Evolutionary conservation across 2,329 filamentous ascomycete genomes (phyloP).

Genomic region (Exutisphaerella laricina): DNA sequence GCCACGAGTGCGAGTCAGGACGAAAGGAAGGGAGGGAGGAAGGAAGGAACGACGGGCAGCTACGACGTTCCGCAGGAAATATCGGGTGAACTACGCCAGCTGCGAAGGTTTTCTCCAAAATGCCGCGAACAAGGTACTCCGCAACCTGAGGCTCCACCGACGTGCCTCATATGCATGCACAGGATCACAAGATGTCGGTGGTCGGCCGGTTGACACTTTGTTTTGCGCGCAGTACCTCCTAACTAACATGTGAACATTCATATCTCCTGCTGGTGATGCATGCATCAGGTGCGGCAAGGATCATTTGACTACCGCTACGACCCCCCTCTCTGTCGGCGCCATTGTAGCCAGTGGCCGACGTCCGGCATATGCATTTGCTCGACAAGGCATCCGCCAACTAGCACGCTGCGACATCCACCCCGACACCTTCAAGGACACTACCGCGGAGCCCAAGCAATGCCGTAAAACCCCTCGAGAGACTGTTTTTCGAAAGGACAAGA

Average conservation of each 20-base stretch:
- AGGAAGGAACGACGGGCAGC: background rate
- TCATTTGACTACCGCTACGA: too few relatives aligned
- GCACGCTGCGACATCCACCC: constrained; percentile 19
- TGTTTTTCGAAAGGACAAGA: constrained; percentile 15
- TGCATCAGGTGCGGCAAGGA: too few relatives aligned
- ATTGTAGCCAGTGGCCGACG: constrained; percentile 19
- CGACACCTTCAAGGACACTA: constrained; percentile 10
- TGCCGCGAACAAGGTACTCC: background rate
- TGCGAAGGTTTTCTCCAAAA: background rate
- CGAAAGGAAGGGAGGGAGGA: too few relatives aligned
- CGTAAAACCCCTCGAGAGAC: too few relatives aligned
- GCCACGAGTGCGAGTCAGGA: background rate
- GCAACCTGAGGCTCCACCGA: too few relatives aligned
- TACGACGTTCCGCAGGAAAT: background rate
- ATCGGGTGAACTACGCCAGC: background rate
- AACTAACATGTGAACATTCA: too few relatives aligned
- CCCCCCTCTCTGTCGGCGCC: too few relatives aligned
- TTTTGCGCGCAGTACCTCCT: too few relatives aligned
- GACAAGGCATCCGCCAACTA: constrained; percentile 15
- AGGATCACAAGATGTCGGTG: too few relatives aligned
- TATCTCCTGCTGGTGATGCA: too few relatives aligned
- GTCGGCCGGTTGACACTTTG: background rate
- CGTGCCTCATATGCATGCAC: too few relatives aligned
- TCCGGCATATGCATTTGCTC: constrained; percentile 20
- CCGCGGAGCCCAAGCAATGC: constrained; percentile 9